Percentiles rank a stretch among this genome's conserved stretches.
Conservation (phyloP, 768 basidiomycete species). For the Tylopilus felleus region DNA sequence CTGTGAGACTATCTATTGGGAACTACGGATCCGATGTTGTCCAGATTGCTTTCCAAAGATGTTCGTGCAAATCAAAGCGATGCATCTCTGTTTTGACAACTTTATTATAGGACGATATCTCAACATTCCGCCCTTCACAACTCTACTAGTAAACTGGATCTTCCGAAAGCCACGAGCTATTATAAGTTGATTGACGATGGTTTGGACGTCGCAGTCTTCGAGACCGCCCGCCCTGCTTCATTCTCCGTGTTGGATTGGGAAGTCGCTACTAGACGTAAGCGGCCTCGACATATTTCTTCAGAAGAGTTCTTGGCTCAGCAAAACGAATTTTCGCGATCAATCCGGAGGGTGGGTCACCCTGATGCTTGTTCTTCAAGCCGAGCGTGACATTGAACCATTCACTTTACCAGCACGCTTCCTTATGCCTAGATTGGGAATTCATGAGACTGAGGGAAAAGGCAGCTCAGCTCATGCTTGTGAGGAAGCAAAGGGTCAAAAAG, state of each 20-base stretch:
- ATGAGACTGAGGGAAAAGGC: neutral
- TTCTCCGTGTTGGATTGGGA: conserved; percentile 6
- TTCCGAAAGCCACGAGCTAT: neutral
- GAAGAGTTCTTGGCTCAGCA: neutral
- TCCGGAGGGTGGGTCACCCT: conserved; percentile 2
- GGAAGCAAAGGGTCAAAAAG: conserved; percentile 1
- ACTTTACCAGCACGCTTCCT: conserved; percentile 5
- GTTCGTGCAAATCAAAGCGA: neutral
- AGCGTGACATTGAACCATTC: neutral
- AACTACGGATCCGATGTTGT: conserved; percentile 13
- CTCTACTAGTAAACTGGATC: neutral
- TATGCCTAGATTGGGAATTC: conserved; percentile 2
- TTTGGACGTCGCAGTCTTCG: neutral
- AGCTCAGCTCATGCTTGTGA: neutral
- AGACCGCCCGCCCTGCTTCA: rapidly evolving
- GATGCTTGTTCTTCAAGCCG: neutral
- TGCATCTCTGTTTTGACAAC: neutral
- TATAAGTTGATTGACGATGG: neutral
- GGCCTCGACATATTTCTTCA: neutral
- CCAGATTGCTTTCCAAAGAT: conserved; percentile 2
- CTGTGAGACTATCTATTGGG: conserved; percentile 14
- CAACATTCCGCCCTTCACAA: neutral
- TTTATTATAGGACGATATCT: conserved; percentile 1
- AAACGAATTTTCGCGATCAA: neutral
- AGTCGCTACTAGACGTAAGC: neutral